Evolutionary conservation across 106 monocot species (phyloP), one percentile per base, ranked within the genome.

Genomic region (Platanthera guangdongensis): DNA sequence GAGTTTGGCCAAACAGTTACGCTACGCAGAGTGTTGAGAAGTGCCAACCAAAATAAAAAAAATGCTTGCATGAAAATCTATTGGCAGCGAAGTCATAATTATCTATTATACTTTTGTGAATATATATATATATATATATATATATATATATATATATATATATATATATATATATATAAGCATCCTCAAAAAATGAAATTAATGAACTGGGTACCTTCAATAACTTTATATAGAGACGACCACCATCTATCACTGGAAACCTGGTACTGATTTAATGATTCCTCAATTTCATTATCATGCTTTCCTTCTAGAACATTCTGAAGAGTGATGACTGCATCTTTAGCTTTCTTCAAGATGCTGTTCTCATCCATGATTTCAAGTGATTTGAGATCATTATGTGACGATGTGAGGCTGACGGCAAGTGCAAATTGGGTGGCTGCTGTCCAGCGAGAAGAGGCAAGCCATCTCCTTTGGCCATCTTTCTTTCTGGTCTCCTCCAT

Each of bases 381-480:
- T 47, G 68, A 62, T 75, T 82, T 88, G 46, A 99, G 82, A 73
- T 92, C 91, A 78, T 77, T 90, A 55, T 92, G 90, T 9, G 99
- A 92, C 47, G 99, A 92, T 67, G 84, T 79, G 52, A 99, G 90
- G 75, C 84, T 94, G n/a, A 80, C 79, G 18, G 79, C 86, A 67
- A 99, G 92, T 47, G 99, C 99, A 80, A 84, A 92, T 79, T 92
- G 99, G 14, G 99, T 90, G 71, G 99, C 99, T 14, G 86, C 83
- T 63, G 94, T 87, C 99, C 99, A 99, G 14, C 90, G 91, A 52
- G 92, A 84, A 15, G 94, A 89, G 16, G 92, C 99, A 71, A 90
- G 78, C 91, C 91, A 94, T 76, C 60, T 88, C 79, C 87, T 87
- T 64, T 82, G 79, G 7, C 79, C 83, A 74, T 84, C 86, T 74